A percentile compares a stretch with the other conserved stretches of the same genome.
Evolutionary conservation across 2,329 filamentous ascomycete genomes (phyloP).

Genomic region (Aureobasidium sp.): DNA sequence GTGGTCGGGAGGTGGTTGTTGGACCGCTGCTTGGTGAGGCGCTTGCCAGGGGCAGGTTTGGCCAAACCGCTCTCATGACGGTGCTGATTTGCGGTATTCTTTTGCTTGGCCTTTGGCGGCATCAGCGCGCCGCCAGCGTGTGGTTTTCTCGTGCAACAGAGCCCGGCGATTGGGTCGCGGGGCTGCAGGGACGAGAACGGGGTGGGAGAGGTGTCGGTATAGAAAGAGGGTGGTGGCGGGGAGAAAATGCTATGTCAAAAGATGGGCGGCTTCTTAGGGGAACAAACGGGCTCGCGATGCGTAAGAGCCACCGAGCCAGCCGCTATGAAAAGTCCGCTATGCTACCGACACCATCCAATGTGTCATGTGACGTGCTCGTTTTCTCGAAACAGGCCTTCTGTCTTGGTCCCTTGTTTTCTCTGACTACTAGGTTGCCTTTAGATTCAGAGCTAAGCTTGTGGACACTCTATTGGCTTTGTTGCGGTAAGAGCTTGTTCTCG

Average conservation of each 20-base stretch:
- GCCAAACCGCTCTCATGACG: slow-evolving; percentile 84
- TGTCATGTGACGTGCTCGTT: background rate
- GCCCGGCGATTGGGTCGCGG: slow-evolving; percentile 9
- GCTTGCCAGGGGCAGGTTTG: slow-evolving; percentile 57
- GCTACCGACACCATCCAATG: background rate
- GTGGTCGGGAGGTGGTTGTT: slow-evolving; percentile 25
- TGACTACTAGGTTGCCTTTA: background rate
- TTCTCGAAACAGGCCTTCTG: background rate
- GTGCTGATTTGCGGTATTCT: slow-evolving; percentile 37
- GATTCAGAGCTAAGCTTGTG: background rate
- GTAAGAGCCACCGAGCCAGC: slow-evolving; percentile 5
- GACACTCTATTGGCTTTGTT: background rate
- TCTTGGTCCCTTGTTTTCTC: background rate
- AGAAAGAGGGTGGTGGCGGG: background rate
- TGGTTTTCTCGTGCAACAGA: slow-evolving; percentile 8
- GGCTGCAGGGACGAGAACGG: slow-evolving; percentile 4
- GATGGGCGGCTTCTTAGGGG: slow-evolving; percentile 6
- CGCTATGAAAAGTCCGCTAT: slow-evolving; percentile 9
- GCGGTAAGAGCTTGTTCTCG: background rate
- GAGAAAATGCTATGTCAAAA: slow-evolving; percentile 7
- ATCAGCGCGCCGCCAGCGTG: slow-evolving; percentile 29
- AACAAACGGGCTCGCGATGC: slow-evolving; percentile 5
- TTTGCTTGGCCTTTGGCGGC: slow-evolving; percentile 39
- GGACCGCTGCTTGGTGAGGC: slow-evolving; percentile 41
- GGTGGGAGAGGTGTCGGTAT: background rate